phyloP scores from a whole-genome alignment of 2,329 filamentous ascomycete genomes.

The Scedosporium dehoogii region DNA sequence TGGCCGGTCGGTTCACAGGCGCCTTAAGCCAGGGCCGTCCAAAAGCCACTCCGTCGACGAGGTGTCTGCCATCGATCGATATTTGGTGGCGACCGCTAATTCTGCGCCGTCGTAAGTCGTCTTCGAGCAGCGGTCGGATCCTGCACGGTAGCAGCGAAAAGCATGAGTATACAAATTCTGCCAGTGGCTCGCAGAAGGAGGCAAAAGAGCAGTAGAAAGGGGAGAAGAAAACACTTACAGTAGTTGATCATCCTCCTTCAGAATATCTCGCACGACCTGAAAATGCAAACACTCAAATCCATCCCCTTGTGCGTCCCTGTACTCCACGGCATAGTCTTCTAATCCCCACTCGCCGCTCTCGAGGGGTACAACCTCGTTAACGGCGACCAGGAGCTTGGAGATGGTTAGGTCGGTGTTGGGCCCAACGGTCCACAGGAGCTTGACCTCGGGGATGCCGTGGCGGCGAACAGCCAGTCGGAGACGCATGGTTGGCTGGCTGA shows the following conservation, averaged over 20 bases:
- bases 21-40: constrained; percentile 60
- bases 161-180: not conserved
- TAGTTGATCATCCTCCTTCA: constrained; percentile 78
- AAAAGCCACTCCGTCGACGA: constrained; percentile 79
- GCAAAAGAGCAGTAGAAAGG: not conserved
- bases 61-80: constrained; percentile 62
- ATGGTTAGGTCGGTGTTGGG: constrained; percentile 55
- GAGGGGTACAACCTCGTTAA: constrained; percentile 73
- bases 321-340: constrained; percentile 81
- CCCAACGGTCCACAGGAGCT: constrained; percentile 60
- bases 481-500: constrained; percentile 38
- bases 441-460: constrained; percentile 61
- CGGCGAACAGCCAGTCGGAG: constrained; percentile 65
- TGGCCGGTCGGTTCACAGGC: constrained; percentile 50
- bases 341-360: constrained; percentile 76
- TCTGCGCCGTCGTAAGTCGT: constrained; percentile 63
- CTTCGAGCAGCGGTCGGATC: constrained; percentile 66
- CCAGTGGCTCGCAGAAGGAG: not conserved
- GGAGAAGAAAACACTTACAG: constrained; percentile 41
- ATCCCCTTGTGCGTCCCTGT: constrained; percentile 41
- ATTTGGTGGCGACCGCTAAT: constrained; percentile 77
- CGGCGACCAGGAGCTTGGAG: constrained; percentile 62
- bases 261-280: constrained; percentile 55
- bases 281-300: constrained; percentile 86
- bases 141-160: constrained; percentile 28